Percentiles rank a stretch among this genome's conserved stretches.
phyloP scores from a whole-genome alignment of 106 monocot species.

The Alisma plantagoaquatica region DNA sequence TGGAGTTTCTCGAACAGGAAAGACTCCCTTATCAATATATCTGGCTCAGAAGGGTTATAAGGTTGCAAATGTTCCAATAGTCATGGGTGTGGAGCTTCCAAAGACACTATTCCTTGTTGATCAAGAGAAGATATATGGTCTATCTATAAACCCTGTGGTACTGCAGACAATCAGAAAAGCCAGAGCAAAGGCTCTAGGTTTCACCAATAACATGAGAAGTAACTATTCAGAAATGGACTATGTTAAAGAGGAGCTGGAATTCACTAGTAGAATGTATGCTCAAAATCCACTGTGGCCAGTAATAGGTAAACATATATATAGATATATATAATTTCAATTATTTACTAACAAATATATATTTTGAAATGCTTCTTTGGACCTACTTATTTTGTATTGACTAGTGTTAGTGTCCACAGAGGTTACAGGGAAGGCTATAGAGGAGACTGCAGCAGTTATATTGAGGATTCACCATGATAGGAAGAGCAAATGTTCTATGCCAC shows the following conservation, averaged over 20 bases:
- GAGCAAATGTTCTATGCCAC: slow-evolving; percentile 54
- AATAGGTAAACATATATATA: too few relatives aligned
- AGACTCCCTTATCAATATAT: too few relatives aligned
- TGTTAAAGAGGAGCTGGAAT: slow-evolving; percentile 51
- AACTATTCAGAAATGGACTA: slow-evolving; percentile 79
- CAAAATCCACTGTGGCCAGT: too few relatives aligned
- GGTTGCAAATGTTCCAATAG: too few relatives aligned
- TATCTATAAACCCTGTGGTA: slow-evolving; percentile 61
- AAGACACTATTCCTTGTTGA: too few relatives aligned
- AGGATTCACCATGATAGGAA: slow-evolving; percentile 74
- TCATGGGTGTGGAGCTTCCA: too few relatives aligned
- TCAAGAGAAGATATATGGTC: too few relatives aligned
- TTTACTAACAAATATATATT: too few relatives aligned
- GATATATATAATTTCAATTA: too few relatives aligned
- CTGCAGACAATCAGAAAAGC: slow-evolving; percentile 77
- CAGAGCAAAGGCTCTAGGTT: slow-evolving; percentile 54
- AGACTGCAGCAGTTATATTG: slow-evolving; percentile 75
- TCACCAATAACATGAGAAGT: slow-evolving; percentile 28
- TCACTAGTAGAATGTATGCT: slow-evolving; percentile 52
- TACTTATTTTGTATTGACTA: not conserved
- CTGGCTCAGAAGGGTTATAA: too few relatives aligned
- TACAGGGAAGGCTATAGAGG: slow-evolving; percentile 88
- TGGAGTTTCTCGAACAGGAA: too few relatives aligned
- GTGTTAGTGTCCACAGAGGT: slow-evolving; percentile 43
- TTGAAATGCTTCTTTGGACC: too few relatives aligned